Evolutionary conservation across 768 basidiomycete species (phyloP).

Genomic region (Daedalea quercina): DNA sequence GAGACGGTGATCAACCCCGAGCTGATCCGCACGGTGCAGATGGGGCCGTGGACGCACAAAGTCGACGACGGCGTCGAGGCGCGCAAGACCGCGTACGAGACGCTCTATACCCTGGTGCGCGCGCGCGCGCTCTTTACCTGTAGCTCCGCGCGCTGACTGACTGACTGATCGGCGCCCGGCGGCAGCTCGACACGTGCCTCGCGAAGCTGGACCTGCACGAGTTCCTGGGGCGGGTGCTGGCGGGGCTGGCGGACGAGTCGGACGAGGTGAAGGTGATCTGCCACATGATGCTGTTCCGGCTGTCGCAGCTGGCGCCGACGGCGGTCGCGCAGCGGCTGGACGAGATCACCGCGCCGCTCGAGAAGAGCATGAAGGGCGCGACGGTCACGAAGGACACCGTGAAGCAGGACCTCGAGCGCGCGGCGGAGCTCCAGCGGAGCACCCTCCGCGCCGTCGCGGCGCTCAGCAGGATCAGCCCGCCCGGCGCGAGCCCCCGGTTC

Average conservation of each 20-base stretch:
- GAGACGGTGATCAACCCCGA: constrained; percentile 77
- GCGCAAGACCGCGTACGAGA: constrained; percentile 95
- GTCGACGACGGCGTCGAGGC: constrained; percentile 96
- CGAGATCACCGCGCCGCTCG: constrained; percentile 75
- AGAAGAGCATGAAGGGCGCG: constrained; percentile 85
- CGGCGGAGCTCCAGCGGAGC: constrained; percentile 87
- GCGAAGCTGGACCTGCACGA: constrained; percentile 81
- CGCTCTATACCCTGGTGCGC: constrained; percentile 88
- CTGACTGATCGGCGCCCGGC: not conserved
- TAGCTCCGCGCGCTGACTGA: constrained; percentile 3
- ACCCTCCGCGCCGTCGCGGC: constrained; percentile 85
- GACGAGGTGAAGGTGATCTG: constrained; percentile 97
- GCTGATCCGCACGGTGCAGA: constrained; percentile 85
- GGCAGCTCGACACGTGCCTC: constrained; percentile 86
- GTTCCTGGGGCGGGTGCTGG: constrained; percentile 75
- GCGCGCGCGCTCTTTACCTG: not conserved
- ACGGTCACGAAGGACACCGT: constrained; percentile 92
- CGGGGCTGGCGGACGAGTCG: constrained; percentile 80
- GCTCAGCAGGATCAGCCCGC: constrained; percentile 65
- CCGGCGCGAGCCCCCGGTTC: constrained; percentile 64
- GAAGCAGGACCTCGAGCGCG: constrained; percentile 84
- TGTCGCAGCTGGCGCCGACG: constrained; percentile 80
- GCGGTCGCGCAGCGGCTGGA: constrained; percentile 80
- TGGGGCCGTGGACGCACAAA: constrained; percentile 97
- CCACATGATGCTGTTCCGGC: constrained; percentile 91